phyloP scores from a whole-genome alignment of 1,284 basidiomycete species.

The Tetrapyrgos nigripes region DNA sequence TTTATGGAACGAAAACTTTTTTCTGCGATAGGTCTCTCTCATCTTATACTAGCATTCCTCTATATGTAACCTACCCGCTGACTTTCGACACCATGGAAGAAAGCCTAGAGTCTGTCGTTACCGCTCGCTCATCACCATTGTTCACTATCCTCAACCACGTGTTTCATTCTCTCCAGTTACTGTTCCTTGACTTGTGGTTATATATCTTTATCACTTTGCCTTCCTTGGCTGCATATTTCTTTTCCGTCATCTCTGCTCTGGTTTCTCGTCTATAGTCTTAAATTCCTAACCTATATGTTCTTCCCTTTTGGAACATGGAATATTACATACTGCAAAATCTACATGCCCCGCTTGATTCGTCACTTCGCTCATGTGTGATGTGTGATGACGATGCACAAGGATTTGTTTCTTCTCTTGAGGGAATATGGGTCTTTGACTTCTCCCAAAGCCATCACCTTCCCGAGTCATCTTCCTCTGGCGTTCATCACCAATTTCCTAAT shows the following conservation, averaged over 20 bases:
- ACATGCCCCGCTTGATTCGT: not conserved
- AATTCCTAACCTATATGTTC: constrained; percentile 27
- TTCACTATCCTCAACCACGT: constrained; percentile 19
- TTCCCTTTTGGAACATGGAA: constrained; percentile 15
- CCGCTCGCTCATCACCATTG: constrained; percentile 44
- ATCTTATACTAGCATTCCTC: constrained; percentile 53
- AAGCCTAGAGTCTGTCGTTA: constrained; percentile 69
- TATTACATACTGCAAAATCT: not conserved
- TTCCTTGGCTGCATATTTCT: constrained; percentile 26
- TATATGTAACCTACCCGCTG: constrained; percentile 55
- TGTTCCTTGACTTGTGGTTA: constrained; percentile 9
- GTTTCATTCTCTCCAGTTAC: constrained; percentile 7
- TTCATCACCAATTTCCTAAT: constrained; percentile 61
- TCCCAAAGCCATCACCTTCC: constrained; percentile 47
- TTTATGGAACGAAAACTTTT: constrained; percentile 25
- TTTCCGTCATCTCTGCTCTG: constrained; percentile 30
- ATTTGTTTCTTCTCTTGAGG: constrained; percentile 52
- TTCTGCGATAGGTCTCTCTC: constrained; percentile 42
- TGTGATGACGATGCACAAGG: constrained; percentile 17
- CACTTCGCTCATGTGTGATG: too few relatives aligned
- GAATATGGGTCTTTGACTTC: constrained; percentile 62
- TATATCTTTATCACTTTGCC: constrained; percentile 11
- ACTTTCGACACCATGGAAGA: constrained; percentile 43
- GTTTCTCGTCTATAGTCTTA: constrained; percentile 42
- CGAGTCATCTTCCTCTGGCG: constrained; percentile 36